phyloP scores from a whole-genome alignment of 1,284 basidiomycete genomes.

The Fomitiporia mediterranea region DNA sequence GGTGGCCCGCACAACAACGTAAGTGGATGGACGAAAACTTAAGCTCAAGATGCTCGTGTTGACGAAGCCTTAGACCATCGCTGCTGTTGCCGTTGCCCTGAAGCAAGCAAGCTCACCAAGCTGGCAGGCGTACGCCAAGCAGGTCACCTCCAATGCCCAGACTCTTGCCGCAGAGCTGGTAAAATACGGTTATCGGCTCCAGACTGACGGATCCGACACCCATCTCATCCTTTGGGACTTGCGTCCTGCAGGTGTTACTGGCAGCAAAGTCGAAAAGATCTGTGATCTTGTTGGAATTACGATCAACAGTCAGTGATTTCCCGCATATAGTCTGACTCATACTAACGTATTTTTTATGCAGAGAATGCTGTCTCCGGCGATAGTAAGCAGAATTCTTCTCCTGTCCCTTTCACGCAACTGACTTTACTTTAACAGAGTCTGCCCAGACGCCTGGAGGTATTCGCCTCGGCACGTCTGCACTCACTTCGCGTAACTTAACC shows the following conservation, averaged over 20 bases:
- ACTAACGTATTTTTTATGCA: conserved; percentile 29
- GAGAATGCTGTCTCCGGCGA: conserved; percentile 98
- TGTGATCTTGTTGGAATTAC: conserved; percentile 97
- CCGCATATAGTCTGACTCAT: background rate
- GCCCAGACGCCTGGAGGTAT: conserved; percentile 97
- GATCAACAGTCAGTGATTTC: conserved; percentile 71
- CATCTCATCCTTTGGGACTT: conserved; percentile 99
- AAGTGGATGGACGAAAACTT: conserved; percentile 27
- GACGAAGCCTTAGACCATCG: conserved; percentile 68
- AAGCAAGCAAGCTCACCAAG: conserved; percentile 89
- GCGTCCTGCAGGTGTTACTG: conserved; percentile 91
- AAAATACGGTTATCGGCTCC: conserved; percentile 87
- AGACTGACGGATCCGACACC: conserved; percentile 96
- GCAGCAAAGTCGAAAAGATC: conserved; percentile 98
- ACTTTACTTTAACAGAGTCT: conserved; percentile 45
- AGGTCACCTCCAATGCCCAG: conserved; percentile 86
- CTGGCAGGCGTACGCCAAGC: conserved; percentile 92
- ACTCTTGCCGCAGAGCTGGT: conserved; percentile 72
- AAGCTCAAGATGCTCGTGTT: conserved; percentile 3
- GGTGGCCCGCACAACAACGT: conserved; percentile 99
- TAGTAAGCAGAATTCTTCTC: conserved; percentile 36
- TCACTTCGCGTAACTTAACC: conserved; percentile 93
- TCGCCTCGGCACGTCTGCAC: conserved; percentile 90
- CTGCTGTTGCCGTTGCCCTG: conserved; percentile 92
- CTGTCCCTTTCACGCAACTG: conserved; percentile 1